phyloP scores from a whole-genome alignment of 805 yeast genomes.

The Candida tibetensis region DNA sequence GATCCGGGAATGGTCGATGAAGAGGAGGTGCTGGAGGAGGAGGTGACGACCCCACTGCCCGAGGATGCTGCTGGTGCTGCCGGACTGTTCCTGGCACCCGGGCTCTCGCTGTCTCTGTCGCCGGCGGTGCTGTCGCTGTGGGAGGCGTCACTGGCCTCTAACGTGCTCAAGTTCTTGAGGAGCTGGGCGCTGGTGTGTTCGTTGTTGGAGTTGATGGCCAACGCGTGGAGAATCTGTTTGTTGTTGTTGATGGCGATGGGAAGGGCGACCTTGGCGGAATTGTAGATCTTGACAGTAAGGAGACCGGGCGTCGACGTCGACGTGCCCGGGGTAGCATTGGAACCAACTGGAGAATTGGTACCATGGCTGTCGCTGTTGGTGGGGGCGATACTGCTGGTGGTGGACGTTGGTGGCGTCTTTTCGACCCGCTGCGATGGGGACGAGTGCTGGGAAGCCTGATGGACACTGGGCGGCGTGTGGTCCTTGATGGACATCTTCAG shows the following conservation, averaged over 20 bases:
- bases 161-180: slow-evolving; percentile 11
- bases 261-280: slow-evolving; percentile 61
- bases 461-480: neutral
- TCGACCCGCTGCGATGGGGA: neutral
- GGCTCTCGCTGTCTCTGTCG: neutral
- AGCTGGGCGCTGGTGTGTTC: slow-evolving; percentile 21
- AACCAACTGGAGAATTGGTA: neutral
- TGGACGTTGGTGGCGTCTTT: neutral
- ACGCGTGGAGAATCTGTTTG: slow-evolving; percentile 59
- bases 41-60: too few relatives aligned
- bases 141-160: neutral
- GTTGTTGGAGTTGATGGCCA: slow-evolving; percentile 51
- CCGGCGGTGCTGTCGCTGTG: neutral
- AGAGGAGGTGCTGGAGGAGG: too few relatives aligned
- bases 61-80: slow-evolving; percentile 4
- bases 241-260: slow-evolving; percentile 71
- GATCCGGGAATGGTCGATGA: slow-evolving; percentile 31
- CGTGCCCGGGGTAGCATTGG: neutral
- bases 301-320: slow-evolving; percentile 54
- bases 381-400: too few relatives aligned
- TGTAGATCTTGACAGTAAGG: slow-evolving; percentile 72
- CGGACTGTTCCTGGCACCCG: slow-evolving; percentile 10
- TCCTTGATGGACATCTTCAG: slow-evolving; percentile 17
- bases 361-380: too few relatives aligned
- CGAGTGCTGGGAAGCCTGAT: neutral